phyloP scores from a whole-genome alignment of 305 asterid species.

The Lippia alba region DNA sequence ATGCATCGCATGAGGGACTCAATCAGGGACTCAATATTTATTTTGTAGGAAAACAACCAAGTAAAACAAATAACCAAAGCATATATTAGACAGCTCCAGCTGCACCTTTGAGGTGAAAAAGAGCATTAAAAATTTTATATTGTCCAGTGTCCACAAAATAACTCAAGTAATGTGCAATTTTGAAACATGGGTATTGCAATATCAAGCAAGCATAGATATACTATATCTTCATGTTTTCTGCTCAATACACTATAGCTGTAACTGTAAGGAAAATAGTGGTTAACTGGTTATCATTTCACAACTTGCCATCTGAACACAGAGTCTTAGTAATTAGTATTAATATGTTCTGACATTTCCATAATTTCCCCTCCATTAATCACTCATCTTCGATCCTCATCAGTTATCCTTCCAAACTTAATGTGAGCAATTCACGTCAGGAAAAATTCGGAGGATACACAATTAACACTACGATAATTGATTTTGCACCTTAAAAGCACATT shows the following conservation, averaged over 20 bases:
- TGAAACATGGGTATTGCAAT: background rate
- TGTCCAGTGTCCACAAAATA: conserved; percentile 15
- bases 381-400: background rate
- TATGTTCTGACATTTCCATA: background rate
- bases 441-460: background rate
- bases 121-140: conserved; percentile 3
- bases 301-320: background rate
- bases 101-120: conserved; percentile 13
- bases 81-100: conserved; percentile 19
- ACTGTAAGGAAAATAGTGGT: conserved; percentile 17
- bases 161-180: conserved; percentile 26
- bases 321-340: background rate
- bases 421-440: background rate
- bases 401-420: background rate
- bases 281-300: conserved; percentile 2
- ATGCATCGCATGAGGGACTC: background rate
- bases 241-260: conserved; percentile 16
- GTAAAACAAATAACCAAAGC: conserved; percentile 21
- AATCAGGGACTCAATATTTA: conserved; percentile 9
- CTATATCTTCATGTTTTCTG: no score
- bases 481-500: background rate
- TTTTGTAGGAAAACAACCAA: conserved; percentile 10
- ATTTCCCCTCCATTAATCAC: background rate
- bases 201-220: background rate
- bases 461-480: no score